Evolutionary conservation across 1,284 basidiomycete species (phyloP), one percentile per base, ranked within the genome.

Genomic region (Ceratobasidium sp.): DNA sequence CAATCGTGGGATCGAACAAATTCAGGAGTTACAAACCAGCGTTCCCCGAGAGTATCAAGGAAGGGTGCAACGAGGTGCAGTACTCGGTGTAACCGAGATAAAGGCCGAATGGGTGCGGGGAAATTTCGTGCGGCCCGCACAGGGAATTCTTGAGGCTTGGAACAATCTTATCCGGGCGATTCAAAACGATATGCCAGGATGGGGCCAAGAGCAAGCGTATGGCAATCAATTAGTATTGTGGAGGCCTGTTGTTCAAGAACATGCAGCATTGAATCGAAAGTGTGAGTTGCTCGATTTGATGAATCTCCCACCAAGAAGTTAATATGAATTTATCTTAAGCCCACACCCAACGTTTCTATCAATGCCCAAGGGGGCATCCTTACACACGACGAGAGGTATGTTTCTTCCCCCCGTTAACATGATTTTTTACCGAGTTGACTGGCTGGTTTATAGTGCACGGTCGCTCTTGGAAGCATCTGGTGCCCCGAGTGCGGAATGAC

Each of bases 401-500:
- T 76, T 46, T 56, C 76, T n/a, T n/a, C 4, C 5, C 69, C 71
- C 73, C n/a, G 41, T 49, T 23, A 56, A 25, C 13, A 5, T 58
- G 41, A 23, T 64, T 19, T 68, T 73, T 13, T 23, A 21, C 44
- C n/a, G 19, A 29, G n/a, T 16, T 56, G 44, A 9, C 49, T 11
- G n/a, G n/a, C 33, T 21, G 41, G 67, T 58, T 52, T 44, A 33
- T 39, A 87, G 83, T 85, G 85, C 67, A 83, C 84, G 50, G 84
- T 83, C 4, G 84, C 84, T 0, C 80, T 78, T 77, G 16, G 82
- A 69, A 71, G 47, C 2, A 74, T 80, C 1, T 71, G 27, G 6
- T 87, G 86, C 69, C 81, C 82, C 0, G 86, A 88, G 73, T 87
- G 85, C 82, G 42, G 42, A 14, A 46, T n/a, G n/a, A n/a, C n/a